Percentiles rank a stretch among this genome's conserved stretches.
Evolutionary conservation across 2,329 filamentous ascomycete genomes (phyloP).

Genomic region (Setomelanomma holmii): DNA sequence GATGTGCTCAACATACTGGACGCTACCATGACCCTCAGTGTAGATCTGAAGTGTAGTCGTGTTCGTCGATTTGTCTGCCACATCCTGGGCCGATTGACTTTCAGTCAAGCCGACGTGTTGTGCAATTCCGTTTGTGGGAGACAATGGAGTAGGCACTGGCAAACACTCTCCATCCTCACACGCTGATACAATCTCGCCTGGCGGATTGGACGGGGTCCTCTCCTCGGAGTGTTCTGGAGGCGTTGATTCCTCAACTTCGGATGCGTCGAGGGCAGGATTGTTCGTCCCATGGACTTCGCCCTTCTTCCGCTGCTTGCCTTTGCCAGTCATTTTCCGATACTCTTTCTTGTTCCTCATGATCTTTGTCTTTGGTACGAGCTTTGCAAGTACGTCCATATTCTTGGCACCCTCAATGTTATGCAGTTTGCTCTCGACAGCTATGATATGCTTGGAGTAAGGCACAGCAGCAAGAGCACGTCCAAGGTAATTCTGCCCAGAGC

Average conservation of each 20-base stretch:
- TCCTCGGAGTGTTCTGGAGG: background rate
- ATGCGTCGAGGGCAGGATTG: conserved; percentile 4
- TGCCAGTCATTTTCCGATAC: conserved; percentile 59
- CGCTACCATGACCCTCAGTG: conserved; percentile 69
- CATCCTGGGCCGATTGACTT: background rate
- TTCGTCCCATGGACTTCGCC: conserved; percentile 35
- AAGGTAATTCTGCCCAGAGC: conserved; percentile 95
- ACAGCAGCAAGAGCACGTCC: conserved; percentile 83
- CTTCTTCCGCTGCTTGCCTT: conserved; percentile 49
- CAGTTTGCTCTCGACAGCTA: conserved; percentile 88
- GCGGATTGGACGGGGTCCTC: conserved; percentile 4
- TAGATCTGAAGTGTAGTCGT: conserved; percentile 50
- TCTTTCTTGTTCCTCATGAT: conserved; percentile 85
- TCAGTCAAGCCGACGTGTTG: background rate
- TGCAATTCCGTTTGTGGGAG: background rate
- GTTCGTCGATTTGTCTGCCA: conserved; percentile 17
- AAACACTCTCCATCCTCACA: conserved; percentile 18
- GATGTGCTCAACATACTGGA: conserved; percentile 79
- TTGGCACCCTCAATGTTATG: conserved; percentile 87
- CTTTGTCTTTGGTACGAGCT: conserved; percentile 74
- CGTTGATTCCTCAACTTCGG: background rate
- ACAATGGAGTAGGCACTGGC: background rate
- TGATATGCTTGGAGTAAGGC: conserved; percentile 84
- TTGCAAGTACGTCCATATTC: conserved; percentile 82
- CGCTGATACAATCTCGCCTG: background rate